These are phyloP conservation scores for Epichloe typhina DNA, from an alignment of 2,329 filamentous ascomycete species.

Conservation along the genomic window DNA sequence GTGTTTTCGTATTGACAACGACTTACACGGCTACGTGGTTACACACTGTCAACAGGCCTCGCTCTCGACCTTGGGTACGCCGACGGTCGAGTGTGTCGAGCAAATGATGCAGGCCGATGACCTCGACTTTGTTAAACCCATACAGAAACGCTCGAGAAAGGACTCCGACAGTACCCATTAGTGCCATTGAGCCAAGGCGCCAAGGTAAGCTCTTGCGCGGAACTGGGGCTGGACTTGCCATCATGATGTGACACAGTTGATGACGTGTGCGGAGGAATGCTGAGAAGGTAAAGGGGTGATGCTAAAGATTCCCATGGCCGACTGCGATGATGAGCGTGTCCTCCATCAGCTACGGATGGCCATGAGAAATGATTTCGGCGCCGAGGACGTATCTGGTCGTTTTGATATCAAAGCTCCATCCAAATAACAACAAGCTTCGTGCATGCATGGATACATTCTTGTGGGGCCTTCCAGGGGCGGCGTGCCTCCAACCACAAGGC, in stretches of 20 bases:
- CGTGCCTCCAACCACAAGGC: no score
- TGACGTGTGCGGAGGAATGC: neutral
- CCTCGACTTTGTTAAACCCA: constrained; percentile 60
- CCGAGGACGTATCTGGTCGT: neutral
- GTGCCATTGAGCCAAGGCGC: constrained; percentile 58
- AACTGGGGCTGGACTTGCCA: constrained; percentile 13
- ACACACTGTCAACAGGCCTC: constrained; percentile 65
- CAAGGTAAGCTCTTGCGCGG: constrained; percentile 48
- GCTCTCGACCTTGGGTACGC: constrained; percentile 47
- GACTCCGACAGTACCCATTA: constrained; percentile 61
- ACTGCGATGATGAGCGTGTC: neutral
- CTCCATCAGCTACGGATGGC: neutral
- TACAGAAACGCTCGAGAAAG: constrained; percentile 65
- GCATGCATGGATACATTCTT: neutral
- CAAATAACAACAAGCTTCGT: no score
- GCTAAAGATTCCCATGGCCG: neutral
- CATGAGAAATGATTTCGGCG: neutral
- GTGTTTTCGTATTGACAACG: neutral
- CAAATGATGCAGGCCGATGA: constrained; percentile 64
- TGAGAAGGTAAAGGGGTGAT: neutral
- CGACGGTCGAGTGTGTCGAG: constrained; percentile 63
- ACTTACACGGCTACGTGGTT: constrained; percentile 28
- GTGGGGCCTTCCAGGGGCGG: neutral
- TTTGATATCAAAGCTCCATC: neutral
- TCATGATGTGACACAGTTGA: constrained; percentile 5